A percentile compares a stretch with the other conserved stretches of the same genome.
These are phyloP conservation scores for Chernovozyma sophiae-reginae DNA, from an alignment of 1,139 yeast genomes.

Conservation along the genomic window DNA sequence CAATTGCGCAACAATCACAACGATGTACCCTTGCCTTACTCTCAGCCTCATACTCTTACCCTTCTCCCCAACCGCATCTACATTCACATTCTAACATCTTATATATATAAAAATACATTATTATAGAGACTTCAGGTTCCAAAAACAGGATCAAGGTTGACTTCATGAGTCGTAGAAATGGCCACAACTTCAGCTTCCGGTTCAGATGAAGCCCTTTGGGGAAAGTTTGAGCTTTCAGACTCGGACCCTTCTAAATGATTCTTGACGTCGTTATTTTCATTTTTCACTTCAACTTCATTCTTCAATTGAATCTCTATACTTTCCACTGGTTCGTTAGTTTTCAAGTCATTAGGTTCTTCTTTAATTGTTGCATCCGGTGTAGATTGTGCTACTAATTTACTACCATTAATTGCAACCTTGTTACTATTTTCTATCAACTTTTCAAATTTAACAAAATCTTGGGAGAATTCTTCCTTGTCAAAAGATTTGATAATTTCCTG, in stretches of 20 bases:
- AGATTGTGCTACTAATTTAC: not conserved
- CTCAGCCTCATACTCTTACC: not conserved
- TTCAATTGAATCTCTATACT: not conserved
- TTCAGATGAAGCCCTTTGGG: not conserved
- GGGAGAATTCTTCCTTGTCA: slow-evolving; percentile 26
- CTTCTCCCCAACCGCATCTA: not conserved
- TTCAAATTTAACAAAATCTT: slow-evolving; percentile 28
- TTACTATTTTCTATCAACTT: not conserved
- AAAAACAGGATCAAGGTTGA: slow-evolving; percentile 5
- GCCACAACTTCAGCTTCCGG: not conserved
- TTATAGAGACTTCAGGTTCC: not conserved
- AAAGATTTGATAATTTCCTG: slow-evolving; percentile 19
- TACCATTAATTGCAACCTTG: not conserved
- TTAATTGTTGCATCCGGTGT: slow-evolving; percentile 3
- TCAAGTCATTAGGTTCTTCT: not conserved
- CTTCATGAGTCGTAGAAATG: not conserved
- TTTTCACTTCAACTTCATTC: slow-evolving; percentile 15
- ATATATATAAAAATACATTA: not conserved
- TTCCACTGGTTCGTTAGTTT: not conserved
- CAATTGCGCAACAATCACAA: not conserved
- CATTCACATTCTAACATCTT: not conserved
- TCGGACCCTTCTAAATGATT: slow-evolving; percentile 14
- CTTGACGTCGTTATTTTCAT: slow-evolving; percentile 12
- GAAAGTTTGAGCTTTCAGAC: not conserved
- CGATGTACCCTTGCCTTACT: not conserved